These are phyloP conservation scores for Rubia peregrina DNA, from an alignment of 305 asterid species.

Conservation along the genomic window DNA sequence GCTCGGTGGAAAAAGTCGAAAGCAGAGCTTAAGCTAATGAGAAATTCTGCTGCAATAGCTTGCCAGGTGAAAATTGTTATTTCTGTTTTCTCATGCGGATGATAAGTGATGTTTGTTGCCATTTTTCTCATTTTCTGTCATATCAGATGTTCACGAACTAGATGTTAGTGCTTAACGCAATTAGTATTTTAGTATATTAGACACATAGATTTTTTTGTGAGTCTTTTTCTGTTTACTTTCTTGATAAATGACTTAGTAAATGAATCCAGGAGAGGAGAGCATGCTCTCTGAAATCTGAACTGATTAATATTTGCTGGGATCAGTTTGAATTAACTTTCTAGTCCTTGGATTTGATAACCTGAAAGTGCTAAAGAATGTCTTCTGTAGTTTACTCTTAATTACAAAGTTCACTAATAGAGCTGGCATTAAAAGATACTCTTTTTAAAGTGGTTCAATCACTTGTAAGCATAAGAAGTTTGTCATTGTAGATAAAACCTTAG, in stretches of 20 bases:
- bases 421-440: neutral
- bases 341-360: neutral
- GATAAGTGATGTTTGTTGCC: neutral
- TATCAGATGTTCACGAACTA: too few species aligned
- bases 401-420: neutral
- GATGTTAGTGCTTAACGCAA: too few species aligned
- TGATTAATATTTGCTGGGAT: neutral
- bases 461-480: neutral
- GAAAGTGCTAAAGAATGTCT: neutral
- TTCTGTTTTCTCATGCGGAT: neutral
- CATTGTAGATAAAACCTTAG: neutral
- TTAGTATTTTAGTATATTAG: neutral
- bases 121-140: neutral
- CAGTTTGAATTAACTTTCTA: neutral
- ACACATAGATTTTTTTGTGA: too few species aligned
- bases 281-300: neutral
- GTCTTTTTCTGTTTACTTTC: neutral
- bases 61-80: conserved; percentile 53
- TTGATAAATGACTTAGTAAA: neutral
- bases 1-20: conserved; percentile 80
- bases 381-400: conserved; percentile 3
- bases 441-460: neutral
- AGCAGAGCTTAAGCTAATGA: conserved; percentile 76
- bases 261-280: neutral
- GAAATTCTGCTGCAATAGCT: conserved; percentile 78